Conservation (phyloP, 164 flowering plant species). For the Akebia trifoliata region DNA sequence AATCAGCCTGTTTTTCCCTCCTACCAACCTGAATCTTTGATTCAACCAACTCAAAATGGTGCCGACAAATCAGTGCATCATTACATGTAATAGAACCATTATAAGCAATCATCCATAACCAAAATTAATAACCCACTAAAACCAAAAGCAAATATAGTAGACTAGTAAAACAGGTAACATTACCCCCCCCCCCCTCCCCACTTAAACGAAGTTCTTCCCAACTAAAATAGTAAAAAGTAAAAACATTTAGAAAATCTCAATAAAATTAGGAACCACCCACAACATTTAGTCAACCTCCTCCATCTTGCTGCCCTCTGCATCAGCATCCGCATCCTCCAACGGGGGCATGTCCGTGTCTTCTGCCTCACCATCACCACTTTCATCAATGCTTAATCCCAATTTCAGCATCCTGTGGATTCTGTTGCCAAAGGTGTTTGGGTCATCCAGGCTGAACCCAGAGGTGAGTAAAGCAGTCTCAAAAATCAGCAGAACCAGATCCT, state of each 20-base stretch:
- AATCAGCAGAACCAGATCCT: constrained; percentile 49
- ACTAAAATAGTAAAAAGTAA: no score
- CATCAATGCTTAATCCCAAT: constrained; percentile 55
- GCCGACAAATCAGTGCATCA: no score
- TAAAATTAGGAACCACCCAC: no score
- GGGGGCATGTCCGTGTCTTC: constrained; percentile 26
- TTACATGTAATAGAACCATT: no score
- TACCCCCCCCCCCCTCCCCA: neutral
- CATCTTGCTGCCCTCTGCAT: constrained; percentile 27
- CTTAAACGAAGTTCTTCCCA: no score
- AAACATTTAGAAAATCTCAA: neutral
- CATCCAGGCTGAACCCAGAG: constrained; percentile 60
- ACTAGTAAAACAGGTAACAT: no score
- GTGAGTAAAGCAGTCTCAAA: constrained; percentile 58
- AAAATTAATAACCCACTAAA: no score
- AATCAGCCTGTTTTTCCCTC: no score
- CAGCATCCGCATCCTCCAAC: constrained; percentile 26
- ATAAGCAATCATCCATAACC: no score
- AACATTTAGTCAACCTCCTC: constrained; percentile 24
- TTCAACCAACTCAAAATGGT: no score
- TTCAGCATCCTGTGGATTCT: constrained; percentile 67
- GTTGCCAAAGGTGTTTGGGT: constrained; percentile 46
- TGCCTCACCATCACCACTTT: constrained; percentile 26
- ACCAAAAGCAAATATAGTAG: no score
- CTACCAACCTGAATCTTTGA: no score